Percentiles rank a stretch among this genome's conserved stretches.
phyloP scores from a whole-genome alignment of 768 basidiomycete species.

The Mycena vitilis region DNA sequence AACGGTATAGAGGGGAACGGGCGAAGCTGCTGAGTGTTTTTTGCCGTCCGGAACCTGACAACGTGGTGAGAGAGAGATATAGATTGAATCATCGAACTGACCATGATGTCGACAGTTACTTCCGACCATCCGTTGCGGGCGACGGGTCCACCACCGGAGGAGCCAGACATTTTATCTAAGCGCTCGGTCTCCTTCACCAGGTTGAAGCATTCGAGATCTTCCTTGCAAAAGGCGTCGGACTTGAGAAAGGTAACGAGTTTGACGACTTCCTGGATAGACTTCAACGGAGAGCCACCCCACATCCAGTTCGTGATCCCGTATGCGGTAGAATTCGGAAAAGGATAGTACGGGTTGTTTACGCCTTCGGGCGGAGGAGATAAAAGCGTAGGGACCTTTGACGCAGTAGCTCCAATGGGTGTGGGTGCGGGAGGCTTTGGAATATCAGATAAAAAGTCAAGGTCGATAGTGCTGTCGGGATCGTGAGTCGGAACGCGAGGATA shows the following conservation, averaged over 20 bases:
- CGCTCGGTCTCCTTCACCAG: conserved; percentile 26
- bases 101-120: not conserved
- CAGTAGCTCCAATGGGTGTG: too few species aligned
- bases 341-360: conserved; percentile 37
- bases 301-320: conserved; percentile 41
- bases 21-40: too few species aligned
- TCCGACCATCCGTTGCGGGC: not conserved
- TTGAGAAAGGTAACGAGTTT: conserved; percentile 33
- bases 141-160: conserved; percentile 10
- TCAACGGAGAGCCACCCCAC: conserved; percentile 35
- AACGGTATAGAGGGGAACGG: conserved; percentile 36
- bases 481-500: conserved; percentile 41
- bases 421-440: conserved; percentile 8
- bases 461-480: conserved; percentile 40
- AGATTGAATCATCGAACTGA: too few species aligned
- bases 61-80: too few species aligned
- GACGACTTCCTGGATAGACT: conserved; percentile 33
- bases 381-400: not conserved
- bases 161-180: conserved; percentile 28
- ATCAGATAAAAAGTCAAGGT: conserved; percentile 34
- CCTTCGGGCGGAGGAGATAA: not conserved
- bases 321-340: conserved; percentile 38
- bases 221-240: conserved; percentile 16
- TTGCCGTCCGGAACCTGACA: too few species aligned
- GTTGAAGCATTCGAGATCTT: conserved; percentile 26